phyloP scores from a whole-genome alignment of 352 stramenopile genomes.

The Halophytophthora polymorphica region DNA sequence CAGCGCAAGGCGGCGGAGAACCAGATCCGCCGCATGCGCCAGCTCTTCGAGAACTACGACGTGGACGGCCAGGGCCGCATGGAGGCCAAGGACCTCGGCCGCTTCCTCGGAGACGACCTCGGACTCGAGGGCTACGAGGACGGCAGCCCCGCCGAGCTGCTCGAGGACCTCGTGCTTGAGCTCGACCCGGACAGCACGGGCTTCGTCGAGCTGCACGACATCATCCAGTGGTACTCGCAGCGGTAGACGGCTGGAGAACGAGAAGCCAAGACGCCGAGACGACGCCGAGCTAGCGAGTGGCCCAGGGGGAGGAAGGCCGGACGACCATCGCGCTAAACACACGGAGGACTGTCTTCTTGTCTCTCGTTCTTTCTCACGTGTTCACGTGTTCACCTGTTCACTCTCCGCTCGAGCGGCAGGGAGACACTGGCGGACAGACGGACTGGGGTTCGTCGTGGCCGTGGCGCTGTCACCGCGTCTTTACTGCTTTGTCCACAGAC shows the following conservation, averaged over 20 bases:
- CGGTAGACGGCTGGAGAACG: too few species aligned
- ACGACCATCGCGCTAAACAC: too few species aligned
- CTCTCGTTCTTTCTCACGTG: not conserved
- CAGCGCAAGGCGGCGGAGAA: slow-evolving; percentile 63
- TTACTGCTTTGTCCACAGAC: too few species aligned
- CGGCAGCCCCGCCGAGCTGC: slow-evolving; percentile 35
- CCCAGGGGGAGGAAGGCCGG: not conserved
- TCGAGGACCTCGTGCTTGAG: slow-evolving; percentile 68
- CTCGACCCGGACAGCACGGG: slow-evolving; percentile 71
- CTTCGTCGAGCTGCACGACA: slow-evolving; percentile 80
- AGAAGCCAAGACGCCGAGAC: too few species aligned
- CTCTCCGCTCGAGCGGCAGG: too few species aligned
- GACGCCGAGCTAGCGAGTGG: too few species aligned
- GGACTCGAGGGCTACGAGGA: slow-evolving; percentile 49
- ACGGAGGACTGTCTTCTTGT: too few species aligned
- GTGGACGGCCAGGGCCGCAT: slow-evolving; percentile 79
- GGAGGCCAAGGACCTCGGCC: slow-evolving; percentile 67
- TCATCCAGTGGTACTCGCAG: slow-evolving; percentile 81
- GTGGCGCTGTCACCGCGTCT: too few species aligned
- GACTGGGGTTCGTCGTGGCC: too few species aligned
- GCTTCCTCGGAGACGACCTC: slow-evolving; percentile 66
- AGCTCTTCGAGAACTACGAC: slow-evolving; percentile 79
- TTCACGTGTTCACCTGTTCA: not conserved
- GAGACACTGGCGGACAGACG: too few species aligned
- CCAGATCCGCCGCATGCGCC: slow-evolving; percentile 61